These are phyloP conservation scores for Dactylellina parvicollis DNA, from an alignment of 2,329 filamentous ascomycete genomes.

Conservation along the genomic window DNA sequence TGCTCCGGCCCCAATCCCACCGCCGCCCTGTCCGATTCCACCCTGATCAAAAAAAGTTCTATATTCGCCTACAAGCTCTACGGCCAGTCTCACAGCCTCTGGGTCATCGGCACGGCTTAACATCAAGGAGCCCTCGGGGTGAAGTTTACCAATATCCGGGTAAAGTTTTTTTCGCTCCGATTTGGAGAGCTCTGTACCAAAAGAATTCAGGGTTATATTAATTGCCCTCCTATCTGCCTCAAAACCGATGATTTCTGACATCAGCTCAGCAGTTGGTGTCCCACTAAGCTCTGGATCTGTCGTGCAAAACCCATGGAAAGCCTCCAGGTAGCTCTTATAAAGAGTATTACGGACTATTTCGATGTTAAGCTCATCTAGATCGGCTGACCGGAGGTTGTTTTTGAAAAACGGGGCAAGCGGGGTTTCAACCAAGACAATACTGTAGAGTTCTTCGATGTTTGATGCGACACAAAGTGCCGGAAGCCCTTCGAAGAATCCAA, in stretches of 20 bases:
- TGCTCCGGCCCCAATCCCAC: constrained; percentile 75
- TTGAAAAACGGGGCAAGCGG: constrained; percentile 97
- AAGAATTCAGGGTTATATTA: constrained; percentile 99
- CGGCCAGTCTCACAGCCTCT: constrained; percentile 90
- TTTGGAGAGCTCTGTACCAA: constrained; percentile 95
- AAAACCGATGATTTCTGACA: constrained; percentile 95
- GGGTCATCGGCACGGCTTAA: constrained; percentile 93
- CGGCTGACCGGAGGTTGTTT: constrained; percentile 91
- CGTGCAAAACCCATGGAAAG: constrained; percentile 95
- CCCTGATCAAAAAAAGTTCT: constrained; percentile 95
- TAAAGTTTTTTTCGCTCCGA: constrained; percentile 95
- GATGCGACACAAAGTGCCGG: constrained; percentile 96
- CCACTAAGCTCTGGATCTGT: constrained; percentile 84
- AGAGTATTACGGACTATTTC: constrained; percentile 98
- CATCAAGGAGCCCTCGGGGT: constrained; percentile 94
- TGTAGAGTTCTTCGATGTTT: constrained; percentile 98
- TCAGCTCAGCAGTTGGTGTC: constrained; percentile 90
- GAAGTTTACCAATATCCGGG: constrained; percentile 87
- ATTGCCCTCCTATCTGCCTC: constrained; percentile 96
- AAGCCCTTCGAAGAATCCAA: constrained; percentile 99
- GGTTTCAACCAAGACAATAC: constrained; percentile 95
- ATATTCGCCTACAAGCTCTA: constrained; percentile 93
- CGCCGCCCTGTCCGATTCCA: constrained; percentile 77
- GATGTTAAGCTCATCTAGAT: constrained; percentile 98
- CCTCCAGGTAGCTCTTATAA: constrained; percentile 99